A percentile compares a stretch with the other conserved stretches of the same genome.
phyloP scores from a whole-genome alignment of 2,329 filamentous ascomycete species.

The Trichoderma citrinoviride region DNA sequence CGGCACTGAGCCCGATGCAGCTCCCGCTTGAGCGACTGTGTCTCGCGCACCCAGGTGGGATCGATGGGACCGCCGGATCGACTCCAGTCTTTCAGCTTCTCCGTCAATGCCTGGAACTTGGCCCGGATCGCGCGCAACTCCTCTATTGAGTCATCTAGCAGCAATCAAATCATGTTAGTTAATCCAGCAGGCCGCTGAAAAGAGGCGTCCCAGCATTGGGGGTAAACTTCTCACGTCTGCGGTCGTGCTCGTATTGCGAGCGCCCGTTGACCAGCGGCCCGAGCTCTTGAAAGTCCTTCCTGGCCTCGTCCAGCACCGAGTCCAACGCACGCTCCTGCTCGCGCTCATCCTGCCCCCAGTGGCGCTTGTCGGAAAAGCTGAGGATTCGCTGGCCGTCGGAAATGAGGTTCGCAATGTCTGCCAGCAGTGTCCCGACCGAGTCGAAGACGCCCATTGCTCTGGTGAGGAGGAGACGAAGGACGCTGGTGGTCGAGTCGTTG shows the following conservation, averaged over 20 bases:
- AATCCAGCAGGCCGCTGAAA: not conserved
- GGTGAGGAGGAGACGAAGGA: not conserved
- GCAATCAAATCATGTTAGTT: constrained; percentile 4
- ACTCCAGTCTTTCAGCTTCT: constrained; percentile 54
- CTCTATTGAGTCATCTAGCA: constrained; percentile 49
- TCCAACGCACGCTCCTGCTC: constrained; percentile 57
- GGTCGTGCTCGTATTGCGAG: constrained; percentile 57
- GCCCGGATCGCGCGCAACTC: constrained; percentile 48
- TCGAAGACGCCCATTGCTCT: constrained; percentile 42
- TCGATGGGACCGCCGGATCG: constrained; percentile 55
- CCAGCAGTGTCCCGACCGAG: constrained; percentile 58
- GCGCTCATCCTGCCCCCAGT: constrained; percentile 59
- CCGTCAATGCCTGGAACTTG: constrained; percentile 47
- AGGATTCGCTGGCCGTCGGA: constrained; percentile 54
- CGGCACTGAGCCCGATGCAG: constrained; percentile 59
- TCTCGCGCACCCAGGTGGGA: constrained; percentile 55
- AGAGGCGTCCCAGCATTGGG: not conserved
- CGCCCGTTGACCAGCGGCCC: constrained; percentile 54
- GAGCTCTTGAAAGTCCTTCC: constrained; percentile 59
- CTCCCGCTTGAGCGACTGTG: constrained; percentile 46
- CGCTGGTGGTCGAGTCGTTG: not conserved
- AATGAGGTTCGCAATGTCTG: constrained; percentile 54
- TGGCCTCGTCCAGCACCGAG: constrained; percentile 56
- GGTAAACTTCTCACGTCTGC: constrained; percentile 47
- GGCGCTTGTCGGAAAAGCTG: constrained; percentile 55